phyloP scores from a whole-genome alignment of 2,329 filamentous ascomycete species.

The Blastomyces parvus region DNA sequence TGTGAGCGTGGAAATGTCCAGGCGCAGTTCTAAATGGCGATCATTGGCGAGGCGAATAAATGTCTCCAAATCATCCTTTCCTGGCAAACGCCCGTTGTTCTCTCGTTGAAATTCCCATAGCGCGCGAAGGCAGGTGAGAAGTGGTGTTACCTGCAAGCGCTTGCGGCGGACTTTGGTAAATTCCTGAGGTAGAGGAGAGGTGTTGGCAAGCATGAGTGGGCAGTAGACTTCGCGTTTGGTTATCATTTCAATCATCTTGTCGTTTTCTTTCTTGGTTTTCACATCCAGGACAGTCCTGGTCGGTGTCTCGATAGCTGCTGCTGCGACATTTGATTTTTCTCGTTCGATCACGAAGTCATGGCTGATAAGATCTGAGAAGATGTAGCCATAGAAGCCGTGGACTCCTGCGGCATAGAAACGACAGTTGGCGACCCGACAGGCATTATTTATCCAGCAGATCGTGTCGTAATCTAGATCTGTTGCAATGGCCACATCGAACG shows the following conservation, averaged over 20 bases:
- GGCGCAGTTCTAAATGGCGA: slow-evolving; percentile 64
- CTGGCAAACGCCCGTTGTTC: slow-evolving; percentile 47
- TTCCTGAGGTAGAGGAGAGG: slow-evolving; percentile 64
- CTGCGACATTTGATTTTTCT: slow-evolving; percentile 63
- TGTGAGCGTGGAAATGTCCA: slow-evolving; percentile 57
- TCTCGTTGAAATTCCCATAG: slow-evolving; percentile 75
- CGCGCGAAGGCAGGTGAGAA: slow-evolving; percentile 76
- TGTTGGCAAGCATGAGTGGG: slow-evolving; percentile 76
- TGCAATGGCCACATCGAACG: slow-evolving; percentile 79
- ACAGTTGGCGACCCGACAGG: slow-evolving; percentile 64
- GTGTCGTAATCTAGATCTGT: slow-evolving; percentile 72
- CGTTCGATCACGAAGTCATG: slow-evolving; percentile 88
- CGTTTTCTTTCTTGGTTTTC: slow-evolving; percentile 58
- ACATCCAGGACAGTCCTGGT: slow-evolving; percentile 68
- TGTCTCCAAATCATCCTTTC: slow-evolving; percentile 55
- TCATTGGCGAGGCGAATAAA: slow-evolving; percentile 72
- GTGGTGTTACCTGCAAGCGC: slow-evolving; percentile 64
- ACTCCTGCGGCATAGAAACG: slow-evolving; percentile 83
- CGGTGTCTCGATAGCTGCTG: slow-evolving; percentile 57
- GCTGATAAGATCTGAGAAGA: slow-evolving; percentile 84
- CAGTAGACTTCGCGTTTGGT: slow-evolving; percentile 88
- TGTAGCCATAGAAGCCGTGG: slow-evolving; percentile 87
- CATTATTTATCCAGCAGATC: slow-evolving; percentile 72
- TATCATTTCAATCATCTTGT: slow-evolving; percentile 71
- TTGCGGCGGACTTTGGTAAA: slow-evolving; percentile 58